Evolutionary conservation across 2,329 filamentous ascomycete genomes (phyloP).

Genomic region (Phoma herbarum): DNA sequence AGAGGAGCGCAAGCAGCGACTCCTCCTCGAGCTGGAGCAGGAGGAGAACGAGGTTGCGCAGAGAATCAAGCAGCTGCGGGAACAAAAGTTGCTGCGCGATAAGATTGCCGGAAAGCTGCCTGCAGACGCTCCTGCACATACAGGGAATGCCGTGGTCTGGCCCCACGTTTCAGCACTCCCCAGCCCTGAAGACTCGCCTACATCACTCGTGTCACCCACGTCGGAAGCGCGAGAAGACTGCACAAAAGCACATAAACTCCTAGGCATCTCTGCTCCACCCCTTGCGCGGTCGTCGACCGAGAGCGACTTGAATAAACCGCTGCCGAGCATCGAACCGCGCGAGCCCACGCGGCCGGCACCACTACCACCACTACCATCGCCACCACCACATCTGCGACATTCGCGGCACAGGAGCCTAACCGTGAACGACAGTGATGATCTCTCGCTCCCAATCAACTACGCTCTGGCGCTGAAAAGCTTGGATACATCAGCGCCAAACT

Average conservation of each 20-base stretch:
- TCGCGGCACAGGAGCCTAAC: constrained; percentile 45
- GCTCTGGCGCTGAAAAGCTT: constrained; percentile 49
- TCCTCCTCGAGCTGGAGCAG: constrained; percentile 46
- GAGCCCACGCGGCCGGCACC: constrained; percentile 15
- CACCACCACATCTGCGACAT: constrained; percentile 27
- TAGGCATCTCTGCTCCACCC: constrained; percentile 44
- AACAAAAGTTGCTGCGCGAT: constrained; percentile 65
- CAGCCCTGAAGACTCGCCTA: constrained; percentile 43
- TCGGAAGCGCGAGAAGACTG: constrained; percentile 43
- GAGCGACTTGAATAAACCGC: constrained; percentile 20
- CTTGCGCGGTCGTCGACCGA: constrained; percentile 31
- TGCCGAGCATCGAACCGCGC: constrained; percentile 16
- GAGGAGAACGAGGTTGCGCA: constrained; percentile 66
- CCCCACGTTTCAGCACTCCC: constrained; percentile 46
- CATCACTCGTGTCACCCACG: constrained; percentile 45
- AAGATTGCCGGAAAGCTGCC: constrained; percentile 49
- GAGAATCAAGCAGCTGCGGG: constrained; percentile 65
- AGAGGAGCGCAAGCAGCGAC: constrained; percentile 36
- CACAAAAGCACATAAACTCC: constrained; percentile 54
- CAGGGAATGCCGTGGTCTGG: constrained; percentile 49
- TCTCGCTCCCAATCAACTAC: constrained; percentile 52
- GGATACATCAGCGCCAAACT: constrained; percentile 31
- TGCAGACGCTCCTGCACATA: constrained; percentile 47
- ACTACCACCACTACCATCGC: constrained; percentile 3
- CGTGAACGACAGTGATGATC: constrained; percentile 45